Evolutionary conservation across 176 grass and related monocot genomes (phyloP), one percentile per base, ranked within the genome.

Genomic region (Carex kokanica): DNA sequence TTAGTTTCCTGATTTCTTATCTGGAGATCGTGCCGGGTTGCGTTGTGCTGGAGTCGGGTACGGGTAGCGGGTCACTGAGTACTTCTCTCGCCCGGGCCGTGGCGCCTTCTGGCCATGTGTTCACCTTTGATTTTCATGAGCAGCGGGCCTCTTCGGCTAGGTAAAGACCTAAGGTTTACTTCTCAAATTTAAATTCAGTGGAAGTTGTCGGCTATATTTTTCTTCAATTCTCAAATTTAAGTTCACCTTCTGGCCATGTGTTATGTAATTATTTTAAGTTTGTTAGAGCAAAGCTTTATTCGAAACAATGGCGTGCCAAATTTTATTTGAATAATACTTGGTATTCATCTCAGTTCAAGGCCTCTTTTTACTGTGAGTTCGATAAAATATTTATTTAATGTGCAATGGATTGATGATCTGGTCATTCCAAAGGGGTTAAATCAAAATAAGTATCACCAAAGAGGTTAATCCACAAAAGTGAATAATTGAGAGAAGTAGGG

Each of bases 111-210:
- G 92, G 95, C 2, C 92, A 85, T 2, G 86, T 98, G 6, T 90
- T 81, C 77, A 93, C 95, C 15, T 98, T 95, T n/a, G 91, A 98
- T 78, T 98, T 98, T 82, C 95, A 98, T 51, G 92, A 91, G 43
- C 95, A 98, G 81, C 89, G 95, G 53, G 92, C 95, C 1, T 57
- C 82, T 51, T 95, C 91, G 0, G 95, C 89, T 8, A 95, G 92
- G 95, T 98, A 87, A 80, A n/a, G 2, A 65, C 16, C 78, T n/a
- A 27, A 53, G 38, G 21, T 7, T 79, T 85, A 27, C 24, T 63
- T 64, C 2, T 68, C 7, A 0, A 68, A 1, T 67, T 16, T 24
- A 4, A 6, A 67, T 17, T 34, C 5, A 7, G 13, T 2, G 11
- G 6, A 66, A 34, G 63, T 34, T 16, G 24, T 65, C 12, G 32